Evolutionary conservation across 1,284 basidiomycete genomes (phyloP).

Genomic region (Gymnopus androsaceus): DNA sequence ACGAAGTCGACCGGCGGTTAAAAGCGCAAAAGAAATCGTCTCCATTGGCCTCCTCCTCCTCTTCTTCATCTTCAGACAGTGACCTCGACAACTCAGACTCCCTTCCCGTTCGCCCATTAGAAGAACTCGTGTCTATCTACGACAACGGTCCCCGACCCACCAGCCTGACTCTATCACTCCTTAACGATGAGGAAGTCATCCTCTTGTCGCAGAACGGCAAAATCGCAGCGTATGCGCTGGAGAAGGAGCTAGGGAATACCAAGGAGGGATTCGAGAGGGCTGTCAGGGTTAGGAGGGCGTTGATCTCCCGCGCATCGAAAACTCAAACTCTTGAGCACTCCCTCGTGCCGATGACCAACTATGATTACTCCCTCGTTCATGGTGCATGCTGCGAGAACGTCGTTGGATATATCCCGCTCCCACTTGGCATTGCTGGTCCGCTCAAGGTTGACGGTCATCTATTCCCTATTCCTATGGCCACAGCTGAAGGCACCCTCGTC

Average conservation of each 20-base stretch:
- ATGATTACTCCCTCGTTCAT: slow-evolving; percentile 94
- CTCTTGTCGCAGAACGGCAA: slow-evolving; percentile 89
- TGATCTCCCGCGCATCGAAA: slow-evolving; percentile 88
- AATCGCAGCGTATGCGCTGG: slow-evolving; percentile 91
- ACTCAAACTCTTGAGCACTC: slow-evolving; percentile 88
- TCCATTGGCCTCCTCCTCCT: slow-evolving; percentile 13
- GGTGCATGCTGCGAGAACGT: slow-evolving; percentile 99
- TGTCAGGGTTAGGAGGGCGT: slow-evolving; percentile 83
- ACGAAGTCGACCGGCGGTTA: slow-evolving; percentile 50
- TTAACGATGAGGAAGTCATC: slow-evolving; percentile 94
- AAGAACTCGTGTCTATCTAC: slow-evolving; percentile 85
- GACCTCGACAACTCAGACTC: slow-evolving; percentile 16
- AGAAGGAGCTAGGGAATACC: slow-evolving; percentile 72
- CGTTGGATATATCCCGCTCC: slow-evolving; percentile 95
- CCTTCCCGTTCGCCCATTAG: slow-evolving; percentile 71
- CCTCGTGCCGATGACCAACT: slow-evolving; percentile 81
- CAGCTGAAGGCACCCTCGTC: slow-evolving; percentile 97
- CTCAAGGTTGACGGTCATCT: slow-evolving; percentile 87
- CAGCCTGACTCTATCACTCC: slow-evolving; percentile 51
- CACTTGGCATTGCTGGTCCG: slow-evolving; percentile 96
- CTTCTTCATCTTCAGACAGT: slow-evolving; percentile 2
- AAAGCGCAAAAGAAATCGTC: slow-evolving; percentile 35
- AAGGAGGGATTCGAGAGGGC: slow-evolving; percentile 89
- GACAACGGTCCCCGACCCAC: slow-evolving; percentile 79
- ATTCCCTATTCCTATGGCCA: slow-evolving; percentile 97